phyloP scores from a whole-genome alignment of 345 rosid species.

The Bruguiera parviflora region DNA sequence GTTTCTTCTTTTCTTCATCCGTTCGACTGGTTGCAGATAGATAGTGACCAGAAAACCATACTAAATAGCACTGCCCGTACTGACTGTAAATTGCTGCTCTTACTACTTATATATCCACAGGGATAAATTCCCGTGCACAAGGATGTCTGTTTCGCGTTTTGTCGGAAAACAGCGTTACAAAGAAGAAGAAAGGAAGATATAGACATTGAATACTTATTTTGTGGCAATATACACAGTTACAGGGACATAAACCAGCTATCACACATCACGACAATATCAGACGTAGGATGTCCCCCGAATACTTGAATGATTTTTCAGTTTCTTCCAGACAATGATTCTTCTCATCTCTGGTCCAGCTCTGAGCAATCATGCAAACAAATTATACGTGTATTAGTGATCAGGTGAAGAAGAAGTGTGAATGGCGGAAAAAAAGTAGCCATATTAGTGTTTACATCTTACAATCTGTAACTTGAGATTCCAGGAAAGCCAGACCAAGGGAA shows the following conservation, averaged over 20 bases:
- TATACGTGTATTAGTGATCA: slow-evolving; percentile 9
- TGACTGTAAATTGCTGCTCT: slow-evolving; percentile 36
- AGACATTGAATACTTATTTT: too few species aligned
- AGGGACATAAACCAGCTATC: background rate
- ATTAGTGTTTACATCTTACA: background rate
- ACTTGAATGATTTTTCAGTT: slow-evolving; percentile 84
- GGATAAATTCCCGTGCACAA: too few species aligned
- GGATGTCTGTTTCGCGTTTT: too few species aligned
- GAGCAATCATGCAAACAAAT: slow-evolving; percentile 11
- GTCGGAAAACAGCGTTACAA: too few species aligned
- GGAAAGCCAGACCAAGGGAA: background rate
- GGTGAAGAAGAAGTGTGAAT: background rate
- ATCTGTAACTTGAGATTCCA: background rate
- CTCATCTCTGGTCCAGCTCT: slow-evolving; percentile 88
- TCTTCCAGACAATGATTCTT: slow-evolving; percentile 90
- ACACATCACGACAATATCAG: slow-evolving; percentile 55
- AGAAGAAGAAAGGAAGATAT: too few species aligned
- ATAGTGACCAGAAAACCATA: slow-evolving; percentile 28
- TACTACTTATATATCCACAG: too few species aligned
- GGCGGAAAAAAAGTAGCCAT: background rate
- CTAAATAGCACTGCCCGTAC: slow-evolving; percentile 50
- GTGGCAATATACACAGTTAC: too few species aligned
- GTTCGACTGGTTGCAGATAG: slow-evolving; percentile 44
- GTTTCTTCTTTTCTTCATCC: too few species aligned
- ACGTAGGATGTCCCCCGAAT: slow-evolving; percentile 86